Conservation (phyloP, 2,329 filamentous ascomycete species). For the Arthrobotrys musiformis region DNA sequence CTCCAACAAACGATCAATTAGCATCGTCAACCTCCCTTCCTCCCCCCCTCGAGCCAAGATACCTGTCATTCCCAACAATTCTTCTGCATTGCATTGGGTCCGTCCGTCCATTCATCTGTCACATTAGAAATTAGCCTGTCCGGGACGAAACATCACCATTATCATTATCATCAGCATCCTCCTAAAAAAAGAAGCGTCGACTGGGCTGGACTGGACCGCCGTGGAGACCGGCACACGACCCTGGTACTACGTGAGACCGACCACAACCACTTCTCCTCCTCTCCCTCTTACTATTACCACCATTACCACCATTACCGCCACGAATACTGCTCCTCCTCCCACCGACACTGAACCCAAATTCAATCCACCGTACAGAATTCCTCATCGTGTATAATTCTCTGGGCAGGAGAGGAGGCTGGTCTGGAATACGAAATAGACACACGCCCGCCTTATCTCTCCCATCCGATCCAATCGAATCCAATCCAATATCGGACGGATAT, state of each 20-base stretch:
- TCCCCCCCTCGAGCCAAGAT: background rate
- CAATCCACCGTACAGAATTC: slow-evolving; percentile 6
- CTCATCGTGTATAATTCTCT: slow-evolving; percentile 24
- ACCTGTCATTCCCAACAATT: slow-evolving; percentile 40
- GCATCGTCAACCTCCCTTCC: slow-evolving; percentile 11
- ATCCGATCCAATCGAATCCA: background rate
- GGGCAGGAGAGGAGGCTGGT: slow-evolving; percentile 34
- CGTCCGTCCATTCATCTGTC: too few species aligned
- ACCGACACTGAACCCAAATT: background rate
- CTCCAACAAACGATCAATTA: background rate
- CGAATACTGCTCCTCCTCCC: slow-evolving; percentile 1
- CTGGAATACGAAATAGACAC: slow-evolving; percentile 22
- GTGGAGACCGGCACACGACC: slow-evolving; percentile 29
- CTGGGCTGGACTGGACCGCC: background rate
- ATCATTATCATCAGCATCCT: background rate
- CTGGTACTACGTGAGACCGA: slow-evolving; percentile 46
- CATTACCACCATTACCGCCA: too few species aligned
- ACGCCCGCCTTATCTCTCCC: slow-evolving; percentile 12
- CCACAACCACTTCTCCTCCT: background rate
- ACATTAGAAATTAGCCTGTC: slow-evolving; percentile 4
- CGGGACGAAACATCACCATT: background rate
- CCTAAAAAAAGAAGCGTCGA: too few species aligned
- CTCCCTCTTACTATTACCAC: background rate
- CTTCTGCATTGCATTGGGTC: background rate
- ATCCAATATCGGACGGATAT: background rate